phyloP scores from a whole-genome alignment of 1,284 basidiomycete species.

The Lentinula novae-zelandiae region DNA sequence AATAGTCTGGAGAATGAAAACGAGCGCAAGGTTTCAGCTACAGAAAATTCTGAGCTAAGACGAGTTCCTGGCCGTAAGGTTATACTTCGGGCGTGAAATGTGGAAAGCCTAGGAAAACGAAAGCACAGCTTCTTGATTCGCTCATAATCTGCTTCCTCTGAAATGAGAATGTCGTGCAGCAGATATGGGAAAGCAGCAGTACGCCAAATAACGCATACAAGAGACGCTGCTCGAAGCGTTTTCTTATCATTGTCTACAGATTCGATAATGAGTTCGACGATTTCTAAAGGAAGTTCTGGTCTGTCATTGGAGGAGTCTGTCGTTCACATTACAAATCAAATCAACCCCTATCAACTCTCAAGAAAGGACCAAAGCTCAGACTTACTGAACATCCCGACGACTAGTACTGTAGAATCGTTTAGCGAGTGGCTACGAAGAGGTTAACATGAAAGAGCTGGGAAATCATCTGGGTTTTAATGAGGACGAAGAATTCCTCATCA shows the following conservation, averaged over 20 bases:
- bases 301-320: background rate
- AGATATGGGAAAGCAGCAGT: slow-evolving; percentile 10
- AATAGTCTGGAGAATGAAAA: slow-evolving; percentile 8
- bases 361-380: background rate
- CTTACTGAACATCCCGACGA: background rate
- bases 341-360: no score
- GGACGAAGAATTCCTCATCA: background rate
- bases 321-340: background rate
- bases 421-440: background rate
- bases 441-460: background rate
- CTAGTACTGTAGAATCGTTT: background rate
- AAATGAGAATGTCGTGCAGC: slow-evolving; percentile 3
- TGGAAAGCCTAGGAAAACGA: slow-evolving; percentile 6
- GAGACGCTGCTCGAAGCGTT: slow-evolving; percentile 1
- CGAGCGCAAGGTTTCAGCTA: background rate
- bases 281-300: slow-evolving; percentile 4
- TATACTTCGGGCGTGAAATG: slow-evolving; percentile 2
- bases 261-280: slow-evolving; percentile 6
- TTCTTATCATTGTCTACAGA: background rate
- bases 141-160: slow-evolving; percentile 5
- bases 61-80: slow-evolving; percentile 1
- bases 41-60: background rate
- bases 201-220: slow-evolving; percentile 4
- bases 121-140: slow-evolving; percentile 3
- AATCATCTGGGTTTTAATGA: background rate